Conservation (phyloP, 345 rosid genomes). For the Citrus cavaleriei region DNA sequence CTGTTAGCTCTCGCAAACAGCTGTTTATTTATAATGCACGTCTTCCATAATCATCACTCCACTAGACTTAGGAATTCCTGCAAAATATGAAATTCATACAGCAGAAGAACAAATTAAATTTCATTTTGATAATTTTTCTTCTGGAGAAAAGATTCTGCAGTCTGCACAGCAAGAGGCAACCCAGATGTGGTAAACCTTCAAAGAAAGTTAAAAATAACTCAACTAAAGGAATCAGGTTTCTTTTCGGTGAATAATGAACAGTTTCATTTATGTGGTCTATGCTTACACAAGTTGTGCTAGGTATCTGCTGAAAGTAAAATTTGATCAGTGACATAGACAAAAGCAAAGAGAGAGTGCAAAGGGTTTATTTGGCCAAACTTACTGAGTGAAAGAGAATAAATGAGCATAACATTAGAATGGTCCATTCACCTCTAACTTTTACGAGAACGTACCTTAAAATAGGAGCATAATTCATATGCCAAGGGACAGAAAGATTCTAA, state of each 20-base stretch:
- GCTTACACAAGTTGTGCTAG: neutral
- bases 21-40: constrained; percentile 19
- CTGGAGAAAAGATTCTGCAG: too few relatives aligned
- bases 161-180: too few relatives aligned
- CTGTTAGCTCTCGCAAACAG: constrained; percentile 9
- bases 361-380: neutral
- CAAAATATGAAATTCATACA: neutral
- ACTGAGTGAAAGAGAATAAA: neutral
- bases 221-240: neutral
- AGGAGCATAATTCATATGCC: constrained; percentile 24
- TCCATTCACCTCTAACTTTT: neutral
- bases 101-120: neutral
- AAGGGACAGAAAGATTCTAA: constrained; percentile 34
- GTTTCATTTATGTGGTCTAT: too few relatives aligned
- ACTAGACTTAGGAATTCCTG: constrained; percentile 28
- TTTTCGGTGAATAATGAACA: too few relatives aligned
- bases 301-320: neutral
- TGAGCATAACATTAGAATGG: neutral
- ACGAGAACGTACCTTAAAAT: constrained; percentile 20
- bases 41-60: constrained; percentile 10
- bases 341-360: neutral
- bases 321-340: neutral
- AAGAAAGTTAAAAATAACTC: neutral
- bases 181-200: neutral
- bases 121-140: neutral